These are phyloP conservation scores for Avena atlantica DNA, from an alignment of 176 grass and related monocot species.

Conservation along the genomic window DNA sequence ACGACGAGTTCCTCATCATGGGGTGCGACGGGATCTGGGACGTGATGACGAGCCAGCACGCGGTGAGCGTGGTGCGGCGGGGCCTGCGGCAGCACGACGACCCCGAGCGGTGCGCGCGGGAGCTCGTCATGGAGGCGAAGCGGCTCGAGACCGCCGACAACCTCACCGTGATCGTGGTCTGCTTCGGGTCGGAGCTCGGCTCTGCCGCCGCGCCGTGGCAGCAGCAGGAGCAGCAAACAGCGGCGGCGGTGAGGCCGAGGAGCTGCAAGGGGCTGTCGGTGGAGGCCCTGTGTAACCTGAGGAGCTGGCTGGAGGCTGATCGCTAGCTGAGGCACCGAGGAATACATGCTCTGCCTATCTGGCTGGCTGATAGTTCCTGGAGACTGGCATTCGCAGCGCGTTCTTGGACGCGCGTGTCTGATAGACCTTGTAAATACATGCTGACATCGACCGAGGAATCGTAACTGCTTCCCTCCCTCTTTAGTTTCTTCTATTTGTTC, in stretches of 20 bases:
- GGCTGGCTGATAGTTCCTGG: too few species aligned
- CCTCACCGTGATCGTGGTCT: constrained; percentile 70
- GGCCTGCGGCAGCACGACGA: constrained; percentile 70
- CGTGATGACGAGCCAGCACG: constrained; percentile 75
- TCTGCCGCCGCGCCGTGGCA: neutral
- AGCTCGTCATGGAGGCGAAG: constrained; percentile 74
- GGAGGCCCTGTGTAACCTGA: constrained; percentile 69
- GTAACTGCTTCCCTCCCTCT: neutral
- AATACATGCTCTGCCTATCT: too few species aligned
- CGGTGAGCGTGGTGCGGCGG: constrained; percentile 59
- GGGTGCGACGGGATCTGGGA: constrained; percentile 87
- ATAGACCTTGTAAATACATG: constrained; percentile 45
- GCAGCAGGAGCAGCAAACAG: neutral
- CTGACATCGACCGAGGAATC: constrained; percentile 50
- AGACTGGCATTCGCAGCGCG: too few species aligned
- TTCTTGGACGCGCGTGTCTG: too few species aligned
- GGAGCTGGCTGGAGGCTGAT: constrained; percentile 66
- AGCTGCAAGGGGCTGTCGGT: constrained; percentile 69
- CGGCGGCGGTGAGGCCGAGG: neutral
- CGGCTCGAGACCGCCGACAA: constrained; percentile 69
- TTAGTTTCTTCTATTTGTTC: constrained; percentile 45
- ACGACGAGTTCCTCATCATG: constrained; percentile 84
- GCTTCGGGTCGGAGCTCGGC: constrained; percentile 55
- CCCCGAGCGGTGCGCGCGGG: constrained; percentile 61
- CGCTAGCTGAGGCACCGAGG: neutral